A percentile compares a stretch with the other conserved stretches of the same genome.
Conservation (phyloP, 2,329 filamentous ascomycete species). For the Nemania bipapillata region DNA sequence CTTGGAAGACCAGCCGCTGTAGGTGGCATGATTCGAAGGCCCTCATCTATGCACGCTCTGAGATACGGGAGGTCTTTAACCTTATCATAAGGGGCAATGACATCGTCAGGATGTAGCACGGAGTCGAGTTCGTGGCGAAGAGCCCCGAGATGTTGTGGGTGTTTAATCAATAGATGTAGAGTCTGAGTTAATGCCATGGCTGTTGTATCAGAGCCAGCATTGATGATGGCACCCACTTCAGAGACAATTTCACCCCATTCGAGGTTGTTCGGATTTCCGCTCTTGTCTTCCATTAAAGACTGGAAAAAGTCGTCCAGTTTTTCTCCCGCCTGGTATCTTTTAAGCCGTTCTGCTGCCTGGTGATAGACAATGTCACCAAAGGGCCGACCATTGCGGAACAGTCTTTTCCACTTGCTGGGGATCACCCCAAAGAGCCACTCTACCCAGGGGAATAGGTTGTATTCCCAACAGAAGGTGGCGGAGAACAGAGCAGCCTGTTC, state of each 20-base stretch:
- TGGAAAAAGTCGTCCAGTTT: constrained; percentile 70
- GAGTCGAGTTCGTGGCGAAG: constrained; percentile 60
- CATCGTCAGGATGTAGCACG: constrained; percentile 56
- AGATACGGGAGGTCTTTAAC: constrained; percentile 64
- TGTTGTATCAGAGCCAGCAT: constrained; percentile 64
- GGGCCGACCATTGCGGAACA: background rate
- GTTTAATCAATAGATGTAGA: constrained; percentile 63
- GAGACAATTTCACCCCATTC: constrained; percentile 69
- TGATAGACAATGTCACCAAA: constrained; percentile 55
- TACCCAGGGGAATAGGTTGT: background rate
- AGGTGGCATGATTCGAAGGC: constrained; percentile 58
- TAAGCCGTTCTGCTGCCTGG: constrained; percentile 57
- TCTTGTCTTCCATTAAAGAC: constrained; percentile 62
- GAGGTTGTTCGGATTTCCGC: constrained; percentile 56
- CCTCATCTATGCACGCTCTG: constrained; percentile 63
- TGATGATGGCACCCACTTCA: constrained; percentile 65
- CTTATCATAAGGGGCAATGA: constrained; percentile 61
- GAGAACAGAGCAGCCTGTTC: background rate
- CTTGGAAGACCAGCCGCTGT: constrained; percentile 58
- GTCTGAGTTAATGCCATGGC: constrained; percentile 62
- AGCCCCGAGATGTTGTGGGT: constrained; percentile 55
- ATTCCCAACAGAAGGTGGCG: constrained; percentile 6
- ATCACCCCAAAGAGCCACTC: constrained; percentile 11
- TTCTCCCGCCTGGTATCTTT: constrained; percentile 62
- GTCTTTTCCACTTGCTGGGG: background rate